Evolutionary conservation across 495 filamentous ascomycete species (phyloP).

Genomic region (Trichoderma reesei): DNA sequence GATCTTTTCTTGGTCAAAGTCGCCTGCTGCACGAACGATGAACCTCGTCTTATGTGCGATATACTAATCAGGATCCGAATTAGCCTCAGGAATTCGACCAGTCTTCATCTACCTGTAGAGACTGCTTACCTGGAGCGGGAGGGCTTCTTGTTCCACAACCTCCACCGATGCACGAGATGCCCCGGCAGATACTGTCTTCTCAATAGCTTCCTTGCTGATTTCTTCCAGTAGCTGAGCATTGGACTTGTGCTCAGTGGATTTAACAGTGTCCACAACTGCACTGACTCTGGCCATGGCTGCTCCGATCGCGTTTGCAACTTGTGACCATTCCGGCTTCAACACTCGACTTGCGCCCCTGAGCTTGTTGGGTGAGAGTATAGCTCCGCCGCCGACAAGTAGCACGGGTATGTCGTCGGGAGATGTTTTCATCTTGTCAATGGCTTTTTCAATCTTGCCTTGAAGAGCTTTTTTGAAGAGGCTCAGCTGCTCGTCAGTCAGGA

Average conservation of each 20-base stretch:
- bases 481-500: constrained; percentile 15
- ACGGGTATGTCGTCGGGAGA: constrained; percentile 35
- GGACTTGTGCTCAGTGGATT: constrained; percentile 22
- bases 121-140: constrained; percentile 18
- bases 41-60: constrained; percentile 42
- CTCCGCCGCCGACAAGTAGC: constrained; percentile 35
- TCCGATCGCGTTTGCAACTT: constrained; percentile 49
- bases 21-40: constrained; percentile 40
- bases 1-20: constrained; percentile 30
- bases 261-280: constrained; percentile 33
- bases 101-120: too few species aligned
- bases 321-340: constrained; percentile 25
- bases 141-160: constrained; percentile 18
- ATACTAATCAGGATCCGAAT: constrained; percentile 21
- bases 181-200: constrained; percentile 24
- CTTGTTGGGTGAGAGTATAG: constrained; percentile 25
- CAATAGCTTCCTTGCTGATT: constrained; percentile 12
- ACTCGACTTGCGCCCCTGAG: constrained; percentile 27
- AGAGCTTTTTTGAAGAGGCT: constrained; percentile 18
- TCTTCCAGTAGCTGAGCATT: constrained; percentile 22
- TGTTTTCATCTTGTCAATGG: constrained; percentile 42
- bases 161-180: constrained; percentile 23
- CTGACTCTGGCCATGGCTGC: constrained; percentile 45
- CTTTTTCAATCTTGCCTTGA: constrained; percentile 30
- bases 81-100: background rate